Conservation (phyloP, 2,329 filamentous ascomycete genomes). For the Aureobasidium sp. region DNA sequence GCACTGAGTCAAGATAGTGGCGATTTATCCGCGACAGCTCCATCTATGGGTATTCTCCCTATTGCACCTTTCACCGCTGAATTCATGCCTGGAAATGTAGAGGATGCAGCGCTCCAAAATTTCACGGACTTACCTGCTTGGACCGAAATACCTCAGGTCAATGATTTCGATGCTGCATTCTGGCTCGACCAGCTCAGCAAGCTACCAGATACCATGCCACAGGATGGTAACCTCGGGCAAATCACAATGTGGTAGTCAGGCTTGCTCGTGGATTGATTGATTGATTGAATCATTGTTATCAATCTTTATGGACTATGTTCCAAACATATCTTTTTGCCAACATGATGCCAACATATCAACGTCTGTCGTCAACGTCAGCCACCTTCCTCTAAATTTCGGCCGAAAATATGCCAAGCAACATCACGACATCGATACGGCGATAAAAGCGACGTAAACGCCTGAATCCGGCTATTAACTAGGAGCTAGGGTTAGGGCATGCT, state of each 20-base stretch:
- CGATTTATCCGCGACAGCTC: not conserved
- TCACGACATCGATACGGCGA: not conserved
- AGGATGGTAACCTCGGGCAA: not conserved
- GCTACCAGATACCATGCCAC: not conserved
- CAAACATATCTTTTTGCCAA: not conserved
- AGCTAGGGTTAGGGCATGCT: not conserved
- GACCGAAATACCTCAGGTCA: not conserved
- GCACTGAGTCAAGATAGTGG: not conserved
- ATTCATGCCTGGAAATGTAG: not conserved
- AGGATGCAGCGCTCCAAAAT: not conserved
- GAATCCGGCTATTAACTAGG: not conserved
- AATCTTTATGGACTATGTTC: not conserved
- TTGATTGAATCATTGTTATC: not conserved
- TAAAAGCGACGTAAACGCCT: not conserved
- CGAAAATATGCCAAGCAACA: constrained; percentile 7
- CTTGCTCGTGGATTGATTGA: not conserved
- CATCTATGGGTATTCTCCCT: not conserved
- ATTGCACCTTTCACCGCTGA: not conserved
- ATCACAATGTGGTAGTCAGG: not conserved
- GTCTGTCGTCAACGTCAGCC: not conserved
- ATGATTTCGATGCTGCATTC: not conserved
- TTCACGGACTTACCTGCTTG: not conserved
- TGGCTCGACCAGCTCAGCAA: not conserved
- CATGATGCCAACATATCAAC: not conserved
- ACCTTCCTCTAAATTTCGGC: not conserved